Evolutionary conservation across 2,329 filamentous ascomycete genomes (phyloP).

Genomic region (Penicillium crustosum): DNA sequence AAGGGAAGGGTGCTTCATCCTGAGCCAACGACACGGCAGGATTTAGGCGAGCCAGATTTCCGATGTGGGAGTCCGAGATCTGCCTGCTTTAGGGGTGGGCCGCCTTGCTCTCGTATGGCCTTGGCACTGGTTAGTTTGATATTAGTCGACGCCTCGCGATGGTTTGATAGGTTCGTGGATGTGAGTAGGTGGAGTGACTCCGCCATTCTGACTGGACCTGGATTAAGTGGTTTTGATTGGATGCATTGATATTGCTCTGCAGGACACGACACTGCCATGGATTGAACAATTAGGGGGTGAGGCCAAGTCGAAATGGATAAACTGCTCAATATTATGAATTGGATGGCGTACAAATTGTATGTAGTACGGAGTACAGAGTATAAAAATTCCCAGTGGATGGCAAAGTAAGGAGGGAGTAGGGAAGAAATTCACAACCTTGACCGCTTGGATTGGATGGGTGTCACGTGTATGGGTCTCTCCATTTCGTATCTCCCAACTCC

Average conservation of each 20-base stretch:
- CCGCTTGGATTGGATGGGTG: neutral
- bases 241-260: neutral
- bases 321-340: neutral
- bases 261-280: neutral
- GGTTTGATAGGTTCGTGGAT: neutral
- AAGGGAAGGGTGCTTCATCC: constrained; percentile 14
- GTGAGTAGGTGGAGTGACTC: neutral
- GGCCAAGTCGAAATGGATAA: neutral
- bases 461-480: neutral
- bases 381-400: neutral
- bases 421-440: neutral
- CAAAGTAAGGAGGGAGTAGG: no score
- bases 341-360: no score
- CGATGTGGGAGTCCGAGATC: constrained; percentile 32
- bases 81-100: constrained; percentile 13
- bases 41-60: constrained; percentile 33
- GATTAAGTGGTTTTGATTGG: neutral
- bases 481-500: neutral
- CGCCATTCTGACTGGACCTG: neutral
- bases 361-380: neutral
- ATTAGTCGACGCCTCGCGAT: neutral
- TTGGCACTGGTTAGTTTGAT: neutral
- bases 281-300: neutral
- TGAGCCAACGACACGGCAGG: constrained; percentile 31
- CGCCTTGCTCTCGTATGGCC: neutral